Base-by-base conservation (phyloP, 352 stramenopile species). In the Phytophthora capsici region DNA sequence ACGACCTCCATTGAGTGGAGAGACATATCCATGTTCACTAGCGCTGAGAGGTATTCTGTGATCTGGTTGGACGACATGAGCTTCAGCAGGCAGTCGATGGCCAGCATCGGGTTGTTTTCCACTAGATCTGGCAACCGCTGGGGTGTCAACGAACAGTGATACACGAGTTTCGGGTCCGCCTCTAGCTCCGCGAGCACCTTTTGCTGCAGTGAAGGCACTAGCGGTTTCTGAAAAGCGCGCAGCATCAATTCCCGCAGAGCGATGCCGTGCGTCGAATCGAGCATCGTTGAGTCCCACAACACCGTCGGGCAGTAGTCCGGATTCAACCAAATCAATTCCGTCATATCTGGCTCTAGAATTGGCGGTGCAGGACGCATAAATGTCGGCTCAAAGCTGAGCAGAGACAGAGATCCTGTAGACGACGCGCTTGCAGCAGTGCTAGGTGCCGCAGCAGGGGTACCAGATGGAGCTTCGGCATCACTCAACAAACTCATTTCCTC, bases 11-110 rank as follows among this genome's bases (percentile, higher is more conserved):
- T 99, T 57, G 90, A 98, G 74, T 99, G 96, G 16, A 99, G 84
- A 30, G 90, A 98, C 96, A 99, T 99, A 67, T 99, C 97, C 97
- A 99, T 99, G 60, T 97, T 97, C 57, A 99, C 97, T 43, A 99
- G 85, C 23, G 93, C 95, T 51, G 89, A 98, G 41, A 99, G 81
- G 81, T 99, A 99, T 78, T 99, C 94, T 57, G 96, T 98, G 71
- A 95, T 95, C 69, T 93, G 84, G 74, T 95, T 93, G 48, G 85
- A 95, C 28, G 84, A 89, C 85, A 95, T 95, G 50, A 96, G 79
- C 76, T 96, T 95, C 43, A 96, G 68, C 48, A 99, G 77, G 62
- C 95, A 99, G 77, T 99, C 94, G 47, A 98, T 98, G 32, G 97
- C 97, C 53, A 99, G 90, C 80, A 98, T 96, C 23, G 97, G 97